Evolutionary conservation across 2,329 filamentous ascomycete species (phyloP).

Genomic region (Aureobasidium vineae): DNA sequence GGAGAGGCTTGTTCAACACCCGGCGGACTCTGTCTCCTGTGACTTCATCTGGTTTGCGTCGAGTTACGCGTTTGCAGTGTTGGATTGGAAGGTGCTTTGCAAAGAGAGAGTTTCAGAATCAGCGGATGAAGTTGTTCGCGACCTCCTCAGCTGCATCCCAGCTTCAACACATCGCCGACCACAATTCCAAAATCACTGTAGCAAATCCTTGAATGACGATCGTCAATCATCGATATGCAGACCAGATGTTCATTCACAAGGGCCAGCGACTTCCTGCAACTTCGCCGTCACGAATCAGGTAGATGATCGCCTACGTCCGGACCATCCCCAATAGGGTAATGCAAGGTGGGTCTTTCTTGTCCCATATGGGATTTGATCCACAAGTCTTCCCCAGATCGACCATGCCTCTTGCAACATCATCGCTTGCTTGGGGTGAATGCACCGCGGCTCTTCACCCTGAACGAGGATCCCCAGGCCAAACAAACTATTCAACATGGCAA

Average conservation of each 20-base stretch:
- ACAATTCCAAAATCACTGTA: neutral
- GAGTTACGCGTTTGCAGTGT: neutral
- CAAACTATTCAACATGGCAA: neutral
- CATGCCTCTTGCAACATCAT: conserved; percentile 10
- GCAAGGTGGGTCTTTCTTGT: conserved; percentile 4
- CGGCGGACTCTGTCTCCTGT: neutral
- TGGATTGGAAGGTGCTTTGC: neutral
- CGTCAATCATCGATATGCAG: neutral
- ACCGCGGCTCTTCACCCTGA: conserved; percentile 8
- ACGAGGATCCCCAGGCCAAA: neutral
- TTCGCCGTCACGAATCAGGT: neutral
- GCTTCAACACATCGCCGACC: neutral
- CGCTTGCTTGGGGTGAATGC: neutral
- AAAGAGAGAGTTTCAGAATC: neutral
- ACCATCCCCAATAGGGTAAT: conserved; percentile 5
- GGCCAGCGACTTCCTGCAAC: neutral
- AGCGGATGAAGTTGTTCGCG: neutral
- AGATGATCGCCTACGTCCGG: neutral
- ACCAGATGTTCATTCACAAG: neutral
- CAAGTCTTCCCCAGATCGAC: conserved; percentile 1
- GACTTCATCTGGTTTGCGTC: neutral
- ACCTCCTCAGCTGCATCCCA: neutral
- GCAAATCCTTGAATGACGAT: neutral
- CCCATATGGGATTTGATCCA: neutral
- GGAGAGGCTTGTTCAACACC: conserved; percentile 3